These are phyloP conservation scores for Halocafeteria seosinensis DNA, from an alignment of 108 stramenopile genomes.

Conservation along the genomic window DNA sequence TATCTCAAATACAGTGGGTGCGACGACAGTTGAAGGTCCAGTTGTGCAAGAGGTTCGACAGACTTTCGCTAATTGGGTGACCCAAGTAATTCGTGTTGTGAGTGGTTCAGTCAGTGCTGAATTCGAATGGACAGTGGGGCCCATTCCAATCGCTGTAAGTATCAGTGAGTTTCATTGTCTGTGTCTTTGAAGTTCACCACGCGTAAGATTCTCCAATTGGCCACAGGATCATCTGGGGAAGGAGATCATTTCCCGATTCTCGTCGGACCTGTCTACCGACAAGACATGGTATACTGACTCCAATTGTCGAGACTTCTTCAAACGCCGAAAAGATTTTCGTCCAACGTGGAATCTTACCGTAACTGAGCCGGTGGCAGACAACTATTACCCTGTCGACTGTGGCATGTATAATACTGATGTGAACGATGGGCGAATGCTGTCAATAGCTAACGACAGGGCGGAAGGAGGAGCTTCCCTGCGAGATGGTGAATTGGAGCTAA, in stretches of 20 bases:
- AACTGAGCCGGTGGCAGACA: constrained; percentile 70
- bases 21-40: constrained; percentile 10
- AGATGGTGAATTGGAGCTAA: constrained; percentile 64
- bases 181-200: no score
- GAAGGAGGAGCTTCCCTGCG: constrained; percentile 64
- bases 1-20: no score
- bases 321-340: constrained; percentile 35
- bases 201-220: no score
- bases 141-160: constrained; percentile 64
- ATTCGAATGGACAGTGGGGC: constrained; percentile 71
- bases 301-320: constrained; percentile 74
- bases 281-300: constrained; percentile 73
- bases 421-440: constrained; percentile 65
- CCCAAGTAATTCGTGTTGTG: constrained; percentile 52
- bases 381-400: constrained; percentile 87
- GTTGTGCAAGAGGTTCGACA: constrained; percentile 52
- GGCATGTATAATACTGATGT: no score
- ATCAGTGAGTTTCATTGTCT: no score
- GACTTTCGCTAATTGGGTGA: constrained; percentile 58
- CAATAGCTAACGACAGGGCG: constrained; percentile 61
- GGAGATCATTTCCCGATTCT: constrained; percentile 53
- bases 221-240: constrained; percentile 45
- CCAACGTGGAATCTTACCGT: constrained; percentile 40
- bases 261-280: constrained; percentile 37
- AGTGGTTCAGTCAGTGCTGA: constrained; percentile 51